These are phyloP conservation scores for Cylindrotheca fusiformis DNA, from an alignment of 108 stramenopile species.

Conservation along the genomic window DNA sequence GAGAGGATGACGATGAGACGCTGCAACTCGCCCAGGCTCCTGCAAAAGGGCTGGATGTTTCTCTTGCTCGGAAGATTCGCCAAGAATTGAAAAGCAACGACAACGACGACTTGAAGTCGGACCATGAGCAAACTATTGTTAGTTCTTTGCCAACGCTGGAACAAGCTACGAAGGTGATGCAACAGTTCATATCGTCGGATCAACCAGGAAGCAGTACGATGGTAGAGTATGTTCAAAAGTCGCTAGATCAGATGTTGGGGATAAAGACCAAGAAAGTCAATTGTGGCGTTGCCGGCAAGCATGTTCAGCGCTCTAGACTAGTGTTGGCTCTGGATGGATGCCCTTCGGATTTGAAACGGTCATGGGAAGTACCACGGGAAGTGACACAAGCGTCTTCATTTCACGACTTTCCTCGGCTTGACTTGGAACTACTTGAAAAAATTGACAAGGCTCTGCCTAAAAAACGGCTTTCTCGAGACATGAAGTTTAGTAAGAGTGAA, in stretches of 20 bases:
- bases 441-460: background rate
- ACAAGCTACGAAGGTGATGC: slow-evolving; percentile 5
- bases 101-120: background rate
- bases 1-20: slow-evolving; percentile 4
- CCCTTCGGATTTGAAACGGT: slow-evolving; percentile 18
- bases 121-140: background rate
- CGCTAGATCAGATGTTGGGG: background rate
- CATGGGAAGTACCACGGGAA: slow-evolving; percentile 41
- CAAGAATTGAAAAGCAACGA: slow-evolving; percentile 36
- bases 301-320: slow-evolving; percentile 22
- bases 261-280: background rate
- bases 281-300: slow-evolving; percentile 17
- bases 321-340: slow-evolving; percentile 21
- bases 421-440: background rate
- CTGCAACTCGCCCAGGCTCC: slow-evolving; percentile 64
- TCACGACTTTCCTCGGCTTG: background rate
- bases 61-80: slow-evolving; percentile 76
- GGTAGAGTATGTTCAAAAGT: slow-evolving; percentile 7
- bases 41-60: slow-evolving; percentile 87
- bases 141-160: slow-evolving; percentile 18
- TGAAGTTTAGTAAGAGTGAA: background rate
- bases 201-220: background rate
- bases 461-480: background rate
- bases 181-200: background rate
- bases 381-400: background rate